A percentile compares a stretch with the other conserved stretches of the same genome.
phyloP scores from a whole-genome alignment of 257 asterid genomes.

The Lithospermum erythrorhizon region DNA sequence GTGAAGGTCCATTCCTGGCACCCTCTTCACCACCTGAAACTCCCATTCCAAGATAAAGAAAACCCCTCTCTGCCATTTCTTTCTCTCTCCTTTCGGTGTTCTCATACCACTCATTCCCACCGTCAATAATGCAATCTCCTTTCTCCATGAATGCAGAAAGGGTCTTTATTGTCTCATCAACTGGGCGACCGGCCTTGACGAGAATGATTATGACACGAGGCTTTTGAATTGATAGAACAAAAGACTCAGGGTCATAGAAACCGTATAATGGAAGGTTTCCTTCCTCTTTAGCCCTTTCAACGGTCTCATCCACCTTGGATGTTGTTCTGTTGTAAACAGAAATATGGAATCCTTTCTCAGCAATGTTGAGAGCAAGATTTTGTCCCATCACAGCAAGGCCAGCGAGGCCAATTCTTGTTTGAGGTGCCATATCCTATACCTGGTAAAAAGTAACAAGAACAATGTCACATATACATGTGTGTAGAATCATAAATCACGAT shows the following conservation, averaged over 20 bases:
- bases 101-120: slow-evolving; percentile 99
- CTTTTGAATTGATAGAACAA: slow-evolving; percentile 79
- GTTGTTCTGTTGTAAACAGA: slow-evolving; percentile 94
- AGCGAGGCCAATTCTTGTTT: slow-evolving; percentile 90
- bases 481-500: not conserved
- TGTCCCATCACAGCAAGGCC: slow-evolving; percentile 99
- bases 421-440: slow-evolving; percentile 49
- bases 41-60: slow-evolving; percentile 93
- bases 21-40: slow-evolving; percentile 99
- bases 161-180: slow-evolving; percentile 83
- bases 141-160: slow-evolving; percentile 84
- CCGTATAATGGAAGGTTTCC: slow-evolving; percentile 83
- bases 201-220: slow-evolving; percentile 92
- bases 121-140: slow-evolving; percentile 92
- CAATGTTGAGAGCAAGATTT: slow-evolving; percentile 94
- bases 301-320: slow-evolving; percentile 91
- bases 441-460: not conserved
- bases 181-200: slow-evolving; percentile 96
- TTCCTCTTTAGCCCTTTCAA: slow-evolving; percentile 76
- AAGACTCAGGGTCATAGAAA: slow-evolving; percentile 75
- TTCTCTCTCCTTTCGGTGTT: slow-evolving; percentile 94
- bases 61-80: slow-evolving; percentile 59
- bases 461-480: not conserved
- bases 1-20: slow-evolving; percentile 83
- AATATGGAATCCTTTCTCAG: slow-evolving; percentile 94